Conservation (phyloP, 2,329 filamentous ascomycete genomes). For the Pseudocercospora macadamiae region DNA sequence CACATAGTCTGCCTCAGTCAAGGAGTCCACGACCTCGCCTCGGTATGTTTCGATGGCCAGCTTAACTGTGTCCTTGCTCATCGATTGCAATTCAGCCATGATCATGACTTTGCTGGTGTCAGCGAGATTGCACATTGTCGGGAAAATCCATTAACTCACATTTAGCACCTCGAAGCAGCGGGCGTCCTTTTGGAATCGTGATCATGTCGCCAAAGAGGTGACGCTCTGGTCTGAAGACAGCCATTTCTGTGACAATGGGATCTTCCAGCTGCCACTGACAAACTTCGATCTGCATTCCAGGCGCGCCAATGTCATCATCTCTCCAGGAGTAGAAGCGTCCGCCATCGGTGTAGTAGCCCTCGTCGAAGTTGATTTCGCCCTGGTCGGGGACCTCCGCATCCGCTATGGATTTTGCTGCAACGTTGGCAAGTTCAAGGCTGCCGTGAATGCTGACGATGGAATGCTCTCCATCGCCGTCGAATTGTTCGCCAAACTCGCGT, state of each 20-base stretch:
- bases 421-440: not conserved
- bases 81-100: not conserved
- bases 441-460: not conserved
- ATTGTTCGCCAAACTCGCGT: not conserved
- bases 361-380: not conserved
- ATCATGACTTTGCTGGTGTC: constrained; percentile 7
- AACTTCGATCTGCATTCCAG: too few species aligned
- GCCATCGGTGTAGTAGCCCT: too few species aligned
- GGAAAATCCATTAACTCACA: too few species aligned
- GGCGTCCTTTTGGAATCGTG: not conserved
- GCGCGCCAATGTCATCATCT: not conserved
- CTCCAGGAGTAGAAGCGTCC: too few species aligned
- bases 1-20: too few species aligned
- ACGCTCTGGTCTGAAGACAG: too few species aligned
- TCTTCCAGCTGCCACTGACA: too few species aligned
- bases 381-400: not conserved
- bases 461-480: not conserved
- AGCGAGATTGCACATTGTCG: too few species aligned
- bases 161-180: not conserved
- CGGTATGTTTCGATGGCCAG: too few species aligned
- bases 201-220: not conserved
- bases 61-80: too few species aligned
- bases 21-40: too few species aligned
- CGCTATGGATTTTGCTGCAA: not conserved
- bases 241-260: too few species aligned